phyloP scores from a whole-genome alignment of 495 filamentous ascomycete genomes.

The Aspergillus conjunctus region DNA sequence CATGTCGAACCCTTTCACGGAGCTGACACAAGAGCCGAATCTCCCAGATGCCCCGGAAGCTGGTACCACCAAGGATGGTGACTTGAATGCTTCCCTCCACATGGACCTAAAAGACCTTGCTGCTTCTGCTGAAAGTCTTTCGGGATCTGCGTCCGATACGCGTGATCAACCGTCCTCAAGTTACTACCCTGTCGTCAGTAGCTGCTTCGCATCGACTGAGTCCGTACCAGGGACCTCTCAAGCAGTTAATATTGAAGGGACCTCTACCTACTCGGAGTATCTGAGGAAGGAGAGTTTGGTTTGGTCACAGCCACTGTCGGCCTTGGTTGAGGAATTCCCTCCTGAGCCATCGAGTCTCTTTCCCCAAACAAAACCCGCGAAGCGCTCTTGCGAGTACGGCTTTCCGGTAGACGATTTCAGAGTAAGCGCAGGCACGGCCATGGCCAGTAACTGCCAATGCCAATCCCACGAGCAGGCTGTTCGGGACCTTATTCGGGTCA shows the following conservation, averaged over 20 bases:
- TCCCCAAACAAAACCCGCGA: neutral
- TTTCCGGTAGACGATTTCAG: constrained; percentile 9
- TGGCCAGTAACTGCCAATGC: constrained; percentile 19
- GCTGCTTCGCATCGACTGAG: constrained; percentile 5
- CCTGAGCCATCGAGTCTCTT: constrained; percentile 9
- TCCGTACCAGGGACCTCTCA: neutral
- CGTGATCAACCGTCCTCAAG: constrained; percentile 4
- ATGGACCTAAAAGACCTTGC: constrained; percentile 6
- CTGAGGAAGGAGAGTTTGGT: constrained; percentile 8
- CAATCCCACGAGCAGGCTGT: constrained; percentile 28
- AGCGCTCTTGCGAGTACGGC: constrained; percentile 7
- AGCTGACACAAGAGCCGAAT: constrained; percentile 18
- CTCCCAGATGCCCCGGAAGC: constrained; percentile 22
- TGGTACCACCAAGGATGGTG: constrained; percentile 10
- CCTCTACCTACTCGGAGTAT: constrained; percentile 1
- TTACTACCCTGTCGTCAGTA: constrained; percentile 9
- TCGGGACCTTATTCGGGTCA: constrained; percentile 27
- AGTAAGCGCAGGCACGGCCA: neutral
- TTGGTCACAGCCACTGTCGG: constrained; percentile 21
- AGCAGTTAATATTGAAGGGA: neutral
- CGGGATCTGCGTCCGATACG: constrained; percentile 6
- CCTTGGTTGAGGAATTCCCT: constrained; percentile 3
- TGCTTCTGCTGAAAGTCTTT: neutral
- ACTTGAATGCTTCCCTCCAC: neutral
- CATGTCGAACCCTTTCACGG: constrained; percentile 25